Evolutionary conservation across 2,329 filamentous ascomycete species (phyloP).

Genomic region (Pseudocercospora cruenta): DNA sequence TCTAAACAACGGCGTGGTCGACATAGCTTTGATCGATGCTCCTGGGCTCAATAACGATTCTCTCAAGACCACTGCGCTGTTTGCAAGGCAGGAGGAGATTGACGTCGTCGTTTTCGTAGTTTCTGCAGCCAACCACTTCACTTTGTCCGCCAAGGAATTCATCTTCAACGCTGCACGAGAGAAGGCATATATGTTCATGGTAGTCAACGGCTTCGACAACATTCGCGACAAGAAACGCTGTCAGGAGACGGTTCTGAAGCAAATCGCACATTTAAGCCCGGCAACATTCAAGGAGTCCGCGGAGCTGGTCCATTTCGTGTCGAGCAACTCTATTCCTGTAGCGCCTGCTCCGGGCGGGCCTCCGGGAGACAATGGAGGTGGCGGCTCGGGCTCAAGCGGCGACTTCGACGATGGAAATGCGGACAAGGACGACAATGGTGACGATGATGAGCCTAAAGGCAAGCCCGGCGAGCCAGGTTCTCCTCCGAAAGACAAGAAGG

Average conservation of each 20-base stretch:
- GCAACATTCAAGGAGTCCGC: constrained; percentile 88
- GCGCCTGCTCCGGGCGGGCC: constrained; percentile 62
- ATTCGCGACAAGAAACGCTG: constrained; percentile 91
- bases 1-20: constrained; percentile 95
- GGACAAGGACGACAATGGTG: constrained; percentile 41
- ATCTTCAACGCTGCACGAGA: constrained; percentile 94
- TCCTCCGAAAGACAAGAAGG: constrained; percentile 60
- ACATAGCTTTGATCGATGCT: constrained; percentile 96
- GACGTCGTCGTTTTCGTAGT: constrained; percentile 99
- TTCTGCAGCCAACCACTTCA: constrained; percentile 96
- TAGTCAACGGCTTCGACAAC: constrained; percentile 95
- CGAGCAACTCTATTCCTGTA: constrained; percentile 89
- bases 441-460: constrained; percentile 59
- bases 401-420: constrained; percentile 45
- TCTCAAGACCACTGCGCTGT: constrained; percentile 94
- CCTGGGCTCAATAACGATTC: constrained; percentile 95
- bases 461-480: constrained; percentile 54
- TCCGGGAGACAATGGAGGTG: constrained; percentile 45
- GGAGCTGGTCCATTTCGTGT: constrained; percentile 96
- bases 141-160: constrained; percentile 95
- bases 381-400: constrained; percentile 35
- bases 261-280: constrained; percentile 84
- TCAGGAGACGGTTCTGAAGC: constrained; percentile 89
- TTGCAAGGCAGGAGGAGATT: constrained; percentile 96
- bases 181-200: constrained; percentile 98